phyloP scores from a whole-genome alignment of 148 eudicot genomes.

The Camellia sinensis region DNA sequence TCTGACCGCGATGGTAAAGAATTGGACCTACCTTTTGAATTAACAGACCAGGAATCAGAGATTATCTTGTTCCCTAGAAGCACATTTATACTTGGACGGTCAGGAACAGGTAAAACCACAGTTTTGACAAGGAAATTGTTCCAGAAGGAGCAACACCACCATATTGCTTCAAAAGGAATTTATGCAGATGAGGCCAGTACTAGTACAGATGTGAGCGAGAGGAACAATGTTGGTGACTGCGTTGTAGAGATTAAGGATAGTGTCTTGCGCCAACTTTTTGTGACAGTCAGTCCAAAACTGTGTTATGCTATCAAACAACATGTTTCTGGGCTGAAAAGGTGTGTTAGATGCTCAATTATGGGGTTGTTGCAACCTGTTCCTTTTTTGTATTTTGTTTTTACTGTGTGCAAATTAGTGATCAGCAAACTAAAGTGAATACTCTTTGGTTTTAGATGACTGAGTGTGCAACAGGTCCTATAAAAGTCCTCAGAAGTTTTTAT shows the following conservation, averaged over 20 bases:
- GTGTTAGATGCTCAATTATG: neutral
- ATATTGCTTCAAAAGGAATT: constrained; percentile 40
- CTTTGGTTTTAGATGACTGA: neutral
- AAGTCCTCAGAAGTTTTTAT: constrained; percentile 3
- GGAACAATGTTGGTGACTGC: constrained; percentile 2
- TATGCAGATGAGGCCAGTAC: constrained; percentile 10
- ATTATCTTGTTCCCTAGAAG: constrained; percentile 46
- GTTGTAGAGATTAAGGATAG: constrained; percentile 4
- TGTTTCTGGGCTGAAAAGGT: constrained; percentile 67
- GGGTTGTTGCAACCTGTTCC: neutral
- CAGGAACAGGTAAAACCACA: constrained; percentile 86
- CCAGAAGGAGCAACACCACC: constrained; percentile 51
- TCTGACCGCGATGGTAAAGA: constrained; percentile 45
- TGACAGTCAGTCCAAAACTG: constrained; percentile 77
- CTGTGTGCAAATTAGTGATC: neutral
- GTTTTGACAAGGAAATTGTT: constrained; percentile 71
- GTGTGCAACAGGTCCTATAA: neutral
- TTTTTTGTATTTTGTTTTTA: neutral
- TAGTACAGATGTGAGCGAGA: neutral
- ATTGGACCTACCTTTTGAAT: constrained; percentile 67
- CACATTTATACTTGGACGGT: constrained; percentile 68
- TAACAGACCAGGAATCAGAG: constrained; percentile 57
- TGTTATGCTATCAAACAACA: constrained; percentile 73
- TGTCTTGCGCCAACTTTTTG: constrained; percentile 66
- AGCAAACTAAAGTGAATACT: neutral